Conservation (phyloP, 176 grass and related monocot species). For the Oryza coarctata region DNA sequence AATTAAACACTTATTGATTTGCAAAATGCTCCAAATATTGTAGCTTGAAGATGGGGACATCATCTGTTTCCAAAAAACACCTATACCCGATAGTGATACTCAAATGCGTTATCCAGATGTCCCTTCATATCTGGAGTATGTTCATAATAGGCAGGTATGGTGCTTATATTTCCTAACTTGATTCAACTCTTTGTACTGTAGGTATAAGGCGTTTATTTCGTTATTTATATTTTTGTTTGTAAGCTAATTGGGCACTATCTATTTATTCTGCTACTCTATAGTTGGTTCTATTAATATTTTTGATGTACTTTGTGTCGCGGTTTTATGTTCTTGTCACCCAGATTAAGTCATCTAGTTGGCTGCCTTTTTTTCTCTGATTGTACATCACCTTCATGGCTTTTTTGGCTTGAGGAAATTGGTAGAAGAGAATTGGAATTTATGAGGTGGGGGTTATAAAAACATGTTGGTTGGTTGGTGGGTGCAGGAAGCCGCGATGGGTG, state of each 20-base stretch:
- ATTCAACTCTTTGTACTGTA: background rate
- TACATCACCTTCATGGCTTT: background rate
- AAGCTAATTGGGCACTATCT: slow-evolving; percentile 5
- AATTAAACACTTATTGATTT: slow-evolving; percentile 16
- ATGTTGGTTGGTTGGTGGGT: background rate
- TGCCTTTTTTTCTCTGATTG: background rate
- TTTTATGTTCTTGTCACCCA: background rate
- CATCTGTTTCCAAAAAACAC: slow-evolving; percentile 69
- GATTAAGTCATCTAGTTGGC: background rate
- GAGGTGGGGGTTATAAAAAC: background rate
- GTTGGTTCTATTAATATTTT: background rate
- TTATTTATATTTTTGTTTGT: background rate
- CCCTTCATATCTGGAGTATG: slow-evolving; percentile 89
- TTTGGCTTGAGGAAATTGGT: background rate
- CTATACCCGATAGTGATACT: slow-evolving; percentile 40
- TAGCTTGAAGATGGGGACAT: slow-evolving; percentile 98
- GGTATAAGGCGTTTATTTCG: background rate
- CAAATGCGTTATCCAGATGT: slow-evolving; percentile 72
- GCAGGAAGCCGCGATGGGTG: background rate
- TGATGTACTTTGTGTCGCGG: background rate
- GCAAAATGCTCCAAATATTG: slow-evolving; percentile 29
- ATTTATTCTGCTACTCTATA: slow-evolving; percentile 21
- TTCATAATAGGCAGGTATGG: slow-evolving; percentile 89
- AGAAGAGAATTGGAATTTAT: background rate
- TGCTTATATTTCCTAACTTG: slow-evolving; percentile 21